Conservation (phyloP, 1,284 basidiomycete species). For the Singerocomus rubriflavus region DNA sequence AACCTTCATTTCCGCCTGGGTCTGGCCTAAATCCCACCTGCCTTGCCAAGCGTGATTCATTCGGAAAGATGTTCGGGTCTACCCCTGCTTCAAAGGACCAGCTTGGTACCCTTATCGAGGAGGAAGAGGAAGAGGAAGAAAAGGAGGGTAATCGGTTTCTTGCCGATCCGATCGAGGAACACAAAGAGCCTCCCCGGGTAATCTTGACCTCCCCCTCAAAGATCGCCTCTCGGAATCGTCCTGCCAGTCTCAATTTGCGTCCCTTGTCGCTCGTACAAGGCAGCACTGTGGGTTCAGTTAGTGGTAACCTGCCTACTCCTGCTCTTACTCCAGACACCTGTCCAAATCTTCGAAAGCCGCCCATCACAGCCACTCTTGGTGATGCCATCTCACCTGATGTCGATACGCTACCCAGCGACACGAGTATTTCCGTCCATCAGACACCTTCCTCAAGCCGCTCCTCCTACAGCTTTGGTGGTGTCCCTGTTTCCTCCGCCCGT, state of each 20-base stretch:
- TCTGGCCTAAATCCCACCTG: slow-evolving; percentile 37
- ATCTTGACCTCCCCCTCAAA: slow-evolving; percentile 27
- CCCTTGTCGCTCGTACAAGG: slow-evolving; percentile 67
- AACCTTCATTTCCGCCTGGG: slow-evolving; percentile 53
- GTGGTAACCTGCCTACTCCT: slow-evolving; percentile 52
- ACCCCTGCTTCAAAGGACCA: slow-evolving; percentile 68
- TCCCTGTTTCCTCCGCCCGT: slow-evolving; percentile 1
- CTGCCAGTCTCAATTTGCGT: slow-evolving; percentile 60
- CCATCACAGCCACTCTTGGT: slow-evolving; percentile 45
- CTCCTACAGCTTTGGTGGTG: slow-evolving; percentile 20
- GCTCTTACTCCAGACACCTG: slow-evolving; percentile 46
- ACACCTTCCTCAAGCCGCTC: slow-evolving; percentile 13
- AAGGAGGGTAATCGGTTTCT: slow-evolving; percentile 41
- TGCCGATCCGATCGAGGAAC: slow-evolving; percentile 5
- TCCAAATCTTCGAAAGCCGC: slow-evolving; percentile 43
- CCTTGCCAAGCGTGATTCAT: slow-evolving; percentile 71
- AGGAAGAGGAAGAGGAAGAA: slow-evolving; percentile 76
- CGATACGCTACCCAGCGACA: slow-evolving; percentile 15
- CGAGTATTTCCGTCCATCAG: slow-evolving; percentile 10
- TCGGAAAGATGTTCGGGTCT: slow-evolving; percentile 59
- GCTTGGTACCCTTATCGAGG: slow-evolving; percentile 72
- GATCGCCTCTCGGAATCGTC: slow-evolving; percentile 49
- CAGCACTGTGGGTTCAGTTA: slow-evolving; percentile 35
- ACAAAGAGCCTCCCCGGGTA: slow-evolving; percentile 8
- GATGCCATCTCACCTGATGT: slow-evolving; percentile 27